Percentiles rank a stretch among this genome's conserved stretches.
Conservation (phyloP, 2,329 filamentous ascomycete species). For the Phaeoacremonium minimum region DNA sequence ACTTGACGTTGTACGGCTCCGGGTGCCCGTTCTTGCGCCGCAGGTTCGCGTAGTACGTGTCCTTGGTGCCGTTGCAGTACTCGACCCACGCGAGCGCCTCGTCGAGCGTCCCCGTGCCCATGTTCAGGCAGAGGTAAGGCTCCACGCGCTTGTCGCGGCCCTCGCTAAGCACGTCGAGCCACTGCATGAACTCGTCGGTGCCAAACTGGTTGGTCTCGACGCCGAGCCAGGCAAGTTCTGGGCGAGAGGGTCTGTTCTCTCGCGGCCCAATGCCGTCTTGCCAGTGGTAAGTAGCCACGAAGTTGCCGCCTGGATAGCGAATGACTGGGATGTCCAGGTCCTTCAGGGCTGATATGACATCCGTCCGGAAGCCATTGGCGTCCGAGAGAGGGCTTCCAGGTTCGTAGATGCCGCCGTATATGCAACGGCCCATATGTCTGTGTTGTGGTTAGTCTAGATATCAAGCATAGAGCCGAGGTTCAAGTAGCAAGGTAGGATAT, state of each 20-base stretch:
- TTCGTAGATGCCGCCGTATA: conserved; percentile 83
- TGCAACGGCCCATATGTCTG: conserved; percentile 85
- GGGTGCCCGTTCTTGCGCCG: conserved; percentile 70
- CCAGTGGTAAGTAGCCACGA: conserved; percentile 83
- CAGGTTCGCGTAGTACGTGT: conserved; percentile 80
- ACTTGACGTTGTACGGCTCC: conserved; percentile 77
- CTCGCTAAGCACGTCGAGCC: conserved; percentile 66
- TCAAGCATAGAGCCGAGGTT: neutral
- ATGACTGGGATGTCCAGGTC: conserved; percentile 74
- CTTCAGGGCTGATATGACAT: conserved; percentile 70
- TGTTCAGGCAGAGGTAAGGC: conserved; percentile 76
- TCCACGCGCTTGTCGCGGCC: conserved; percentile 60
- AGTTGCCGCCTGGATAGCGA: conserved; percentile 80
- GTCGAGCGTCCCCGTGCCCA: conserved; percentile 65
- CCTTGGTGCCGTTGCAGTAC: conserved; percentile 75
- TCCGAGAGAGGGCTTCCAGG: conserved; percentile 71
- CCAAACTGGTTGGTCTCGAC: conserved; percentile 76
- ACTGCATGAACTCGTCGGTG: conserved; percentile 82
- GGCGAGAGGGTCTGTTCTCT: conserved; percentile 60
- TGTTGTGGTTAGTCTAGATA: neutral
- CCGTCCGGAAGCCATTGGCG: conserved; percentile 69
- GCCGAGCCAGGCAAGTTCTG: conserved; percentile 76
- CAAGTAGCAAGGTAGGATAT: neutral
- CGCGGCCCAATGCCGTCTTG: conserved; percentile 72
- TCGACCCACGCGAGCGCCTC: conserved; percentile 72